Base-by-base conservation (phyloP, 441 rosid genomes). In the Rhodomyrtus psidioides region DNA sequence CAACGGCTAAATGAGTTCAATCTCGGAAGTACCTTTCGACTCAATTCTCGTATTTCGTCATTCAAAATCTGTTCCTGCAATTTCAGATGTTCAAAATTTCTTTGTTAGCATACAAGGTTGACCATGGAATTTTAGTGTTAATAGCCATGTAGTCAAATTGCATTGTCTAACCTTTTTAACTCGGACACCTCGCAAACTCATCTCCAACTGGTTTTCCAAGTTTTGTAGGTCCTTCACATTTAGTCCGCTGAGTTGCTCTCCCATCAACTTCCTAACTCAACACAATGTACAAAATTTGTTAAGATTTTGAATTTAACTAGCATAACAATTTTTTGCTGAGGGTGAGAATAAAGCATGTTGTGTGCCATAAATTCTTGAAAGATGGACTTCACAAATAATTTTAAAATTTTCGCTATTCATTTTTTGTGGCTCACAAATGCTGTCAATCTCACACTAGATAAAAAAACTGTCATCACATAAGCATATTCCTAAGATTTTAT, bases 201-300 rank as follows among this genome's bases (percentile, higher is more conserved):
- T 87, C 86, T 93, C 94, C 83, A 93, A 59, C 84, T 92, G 92
- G 84, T 85, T 90, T 88, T 93, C 95, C 57, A 93, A 58, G 75
- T 87, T 88, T 51, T 93, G 92, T 42, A 93, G 89, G 83, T 91
- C 94, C 83, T 88, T 85, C 81, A 91, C 85, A 42, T 83, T 87
- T 84, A 92, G 87, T 75, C 93, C 95, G 84, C 86, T 82, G 39
- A 93, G 93, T 82, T 90, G 94, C 84, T 93, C 90, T 82, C 95
- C 95, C 94, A 92, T 90, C 87, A 93, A 75, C 87, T 87, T 86
- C 88, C 95, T 93, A 88, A 49, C 58, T 56, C 75, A 60, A 81
- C 23, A 82, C n/a, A 74, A 46, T 16, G 26, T 34, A 58, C 28
- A 30, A 55, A 5, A 34, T 56, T 34, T 60, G 58, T 28, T 30